Evolutionary conservation across 768 basidiomycete species (phyloP).

Genomic region (Hemileccinum impolitum): DNA sequence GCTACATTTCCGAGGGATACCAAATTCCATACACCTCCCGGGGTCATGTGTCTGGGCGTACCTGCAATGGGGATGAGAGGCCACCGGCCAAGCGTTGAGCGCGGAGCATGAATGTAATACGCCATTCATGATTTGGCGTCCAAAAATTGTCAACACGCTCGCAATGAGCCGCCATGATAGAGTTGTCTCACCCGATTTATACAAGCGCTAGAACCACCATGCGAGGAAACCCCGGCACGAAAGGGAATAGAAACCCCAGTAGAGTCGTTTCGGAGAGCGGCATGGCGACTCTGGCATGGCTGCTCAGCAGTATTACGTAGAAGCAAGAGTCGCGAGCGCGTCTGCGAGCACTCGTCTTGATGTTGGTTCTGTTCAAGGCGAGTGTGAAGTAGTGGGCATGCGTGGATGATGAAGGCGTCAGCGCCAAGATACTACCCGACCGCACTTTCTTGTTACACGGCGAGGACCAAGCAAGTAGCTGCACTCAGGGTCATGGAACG

Average conservation of each 20-base stretch:
- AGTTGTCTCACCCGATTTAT: slow-evolving; percentile 2
- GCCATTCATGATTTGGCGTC: background rate
- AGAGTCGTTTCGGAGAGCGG: background rate
- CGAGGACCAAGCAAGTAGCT: too few species aligned
- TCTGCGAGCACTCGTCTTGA: too few species aligned
- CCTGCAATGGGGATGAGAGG: background rate
- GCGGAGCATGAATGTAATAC: background rate
- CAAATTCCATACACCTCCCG: background rate
- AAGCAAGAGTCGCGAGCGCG: too few species aligned
- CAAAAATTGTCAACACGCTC: background rate
- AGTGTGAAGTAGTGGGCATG: too few species aligned
- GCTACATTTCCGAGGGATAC: slow-evolving; percentile 7
- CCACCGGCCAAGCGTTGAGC: background rate
- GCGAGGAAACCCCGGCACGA: background rate
- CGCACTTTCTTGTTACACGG: too few species aligned
- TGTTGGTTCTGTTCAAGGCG: too few species aligned
- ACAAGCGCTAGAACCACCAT: background rate
- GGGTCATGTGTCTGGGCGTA: slow-evolving; percentile 5
- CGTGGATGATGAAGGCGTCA: too few species aligned
- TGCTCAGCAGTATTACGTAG: background rate
- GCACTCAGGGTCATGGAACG: too few species aligned
- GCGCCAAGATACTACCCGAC: too few species aligned
- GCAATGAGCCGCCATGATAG: background rate
- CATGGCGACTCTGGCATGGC: background rate
- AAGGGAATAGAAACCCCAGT: background rate